phyloP scores from a whole-genome alignment of 1,284 basidiomycete genomes.

The Puccinia hordei region DNA sequence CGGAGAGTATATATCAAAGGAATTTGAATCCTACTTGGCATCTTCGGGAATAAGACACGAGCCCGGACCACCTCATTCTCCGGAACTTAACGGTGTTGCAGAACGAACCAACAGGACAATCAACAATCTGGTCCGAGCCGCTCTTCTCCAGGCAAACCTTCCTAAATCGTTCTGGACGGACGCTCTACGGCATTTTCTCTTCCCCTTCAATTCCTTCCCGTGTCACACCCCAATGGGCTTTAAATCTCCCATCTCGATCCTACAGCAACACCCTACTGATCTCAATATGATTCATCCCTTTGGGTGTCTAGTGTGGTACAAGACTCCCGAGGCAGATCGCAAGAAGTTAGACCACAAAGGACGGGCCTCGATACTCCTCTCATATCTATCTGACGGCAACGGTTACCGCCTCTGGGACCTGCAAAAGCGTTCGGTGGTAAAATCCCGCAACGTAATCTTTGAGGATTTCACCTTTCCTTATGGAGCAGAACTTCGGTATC shows the following conservation, averaged over 20 bases:
- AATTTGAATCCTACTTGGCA: constrained; percentile 56
- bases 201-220: constrained; percentile 5
- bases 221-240: constrained; percentile 13
- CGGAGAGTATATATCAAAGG: constrained; percentile 53
- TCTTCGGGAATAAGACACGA: constrained; percentile 58
- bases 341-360: background rate
- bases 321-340: constrained; percentile 1
- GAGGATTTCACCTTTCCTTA: constrained; percentile 23
- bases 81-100: constrained; percentile 58
- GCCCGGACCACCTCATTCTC: constrained; percentile 60
- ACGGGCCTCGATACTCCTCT: no score
- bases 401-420: constrained; percentile 4
- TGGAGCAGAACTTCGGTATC: no score
- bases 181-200: constrained; percentile 24
- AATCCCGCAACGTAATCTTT: constrained; percentile 11
- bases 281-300: background rate
- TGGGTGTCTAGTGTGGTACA: constrained; percentile 22
- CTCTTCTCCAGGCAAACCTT: no score
- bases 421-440: background rate
- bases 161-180: constrained; percentile 51
- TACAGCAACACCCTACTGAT: background rate
- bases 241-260: background rate
- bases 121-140: no score
- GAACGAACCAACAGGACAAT: constrained; percentile 53
- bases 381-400: no score